Evolutionary conservation across 176 grass and related monocot species (phyloP).

Genomic region (Tillandsia leiboldiana): DNA sequence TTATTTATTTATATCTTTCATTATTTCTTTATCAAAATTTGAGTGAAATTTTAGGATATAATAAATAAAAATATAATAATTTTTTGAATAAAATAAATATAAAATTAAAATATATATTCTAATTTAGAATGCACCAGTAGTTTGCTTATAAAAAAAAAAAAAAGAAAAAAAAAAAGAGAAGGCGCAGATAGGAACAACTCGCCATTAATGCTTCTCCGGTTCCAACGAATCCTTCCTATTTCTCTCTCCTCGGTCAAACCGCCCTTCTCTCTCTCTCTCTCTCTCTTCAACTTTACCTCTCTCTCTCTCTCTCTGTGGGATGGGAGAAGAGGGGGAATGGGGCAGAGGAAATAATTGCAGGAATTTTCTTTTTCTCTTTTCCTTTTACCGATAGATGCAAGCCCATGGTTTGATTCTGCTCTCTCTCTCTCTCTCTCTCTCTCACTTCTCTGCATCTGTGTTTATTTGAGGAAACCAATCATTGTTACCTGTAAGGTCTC

Average conservation of each 20-base stretch:
- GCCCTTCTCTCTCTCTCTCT: neutral
- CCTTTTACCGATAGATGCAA: neutral
- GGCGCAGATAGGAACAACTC: slow-evolving; percentile 21
- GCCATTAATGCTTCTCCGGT: neutral
- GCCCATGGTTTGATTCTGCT: slow-evolving; percentile 2
- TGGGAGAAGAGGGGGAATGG: neutral
- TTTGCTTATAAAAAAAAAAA: too few species aligned
- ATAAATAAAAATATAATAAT: too few species aligned
- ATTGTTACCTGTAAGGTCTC: slow-evolving; percentile 1
- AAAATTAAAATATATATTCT: too few species aligned
- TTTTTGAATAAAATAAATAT: too few species aligned
- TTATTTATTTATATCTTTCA: too few species aligned
- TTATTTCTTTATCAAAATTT: too few species aligned
- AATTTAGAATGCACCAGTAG: too few species aligned
- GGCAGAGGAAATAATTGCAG: neutral
- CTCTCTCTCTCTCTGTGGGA: too few species aligned
- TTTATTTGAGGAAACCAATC: neutral
- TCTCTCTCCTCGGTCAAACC: slow-evolving; percentile 17
- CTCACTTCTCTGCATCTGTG: too few species aligned
- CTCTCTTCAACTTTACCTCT: neutral
- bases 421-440: too few species aligned
- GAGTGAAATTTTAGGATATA: too few species aligned
- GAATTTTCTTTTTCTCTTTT: slow-evolving; percentile 1
- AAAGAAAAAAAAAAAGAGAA: neutral
- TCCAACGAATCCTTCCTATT: neutral